Base-by-base conservation (phyloP, 495 filamentous ascomycete species). In the Neurospora sp. region DNA sequence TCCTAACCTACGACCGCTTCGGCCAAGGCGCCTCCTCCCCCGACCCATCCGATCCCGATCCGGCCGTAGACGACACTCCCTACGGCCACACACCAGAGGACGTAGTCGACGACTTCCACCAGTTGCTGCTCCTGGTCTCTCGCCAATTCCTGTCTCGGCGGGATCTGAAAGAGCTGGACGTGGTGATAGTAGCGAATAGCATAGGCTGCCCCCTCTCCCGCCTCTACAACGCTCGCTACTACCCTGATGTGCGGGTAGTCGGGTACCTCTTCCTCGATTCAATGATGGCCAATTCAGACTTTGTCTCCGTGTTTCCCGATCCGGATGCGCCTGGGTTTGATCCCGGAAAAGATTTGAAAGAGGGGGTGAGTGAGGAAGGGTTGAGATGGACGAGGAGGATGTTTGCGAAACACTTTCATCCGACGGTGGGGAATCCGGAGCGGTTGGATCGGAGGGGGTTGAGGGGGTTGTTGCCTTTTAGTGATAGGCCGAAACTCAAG, bases 1-100 rank as follows among this genome's bases (percentile, higher is more conserved):
- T 90, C 38, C 84, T 92, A 4, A 84, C 84, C 66, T 91, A 91
- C 75, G 90, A 92, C 80, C 88, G 90, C 46, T 90, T 84, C 75
- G 89, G 89, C 39, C 89, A 91, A 77, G 89, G 89, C 5, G 75
- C 84, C 68, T 88, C 88, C 2, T 84, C 86, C 69, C 82, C 79
- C 3, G 88, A 91, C 76, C 89, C 90, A 0, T 66, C 78, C 6
- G 87, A 90, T 70, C 74, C 76, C 8, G 48, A 59, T 27, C 48
- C 48, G 5, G 48, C 20, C 20, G 1, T 27, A 6, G 20, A 53
- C 10, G 82, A 83, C 46, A 80, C 80, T 8, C 81, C 82, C 20
- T 83, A 87, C 78, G 86, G 84, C 22, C 89, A 91, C 77, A 86
- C 89, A 73, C 81, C 83, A 31, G 71, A 76, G 5, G 81, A 84